A percentile compares a stretch with the other conserved stretches of the same genome.
Conservation (phyloP, 2,329 filamentous ascomycete genomes). For the Colletotrichum tofieldiae region DNA sequence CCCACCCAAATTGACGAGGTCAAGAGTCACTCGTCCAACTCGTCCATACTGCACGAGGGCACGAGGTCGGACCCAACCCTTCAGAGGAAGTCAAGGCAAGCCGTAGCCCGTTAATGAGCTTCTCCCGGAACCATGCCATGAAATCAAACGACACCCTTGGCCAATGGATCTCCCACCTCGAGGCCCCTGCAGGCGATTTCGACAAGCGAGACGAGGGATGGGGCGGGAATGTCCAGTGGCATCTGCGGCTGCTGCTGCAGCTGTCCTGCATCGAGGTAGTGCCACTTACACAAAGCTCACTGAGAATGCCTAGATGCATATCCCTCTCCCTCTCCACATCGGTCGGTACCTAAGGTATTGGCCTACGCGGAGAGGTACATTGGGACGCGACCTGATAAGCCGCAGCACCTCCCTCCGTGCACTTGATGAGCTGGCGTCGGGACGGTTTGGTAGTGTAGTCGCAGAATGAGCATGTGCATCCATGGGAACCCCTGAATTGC, state of each 20-base stretch:
- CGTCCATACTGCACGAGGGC: not conserved
- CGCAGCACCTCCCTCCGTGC: not conserved
- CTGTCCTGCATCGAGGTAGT: slow-evolving; percentile 5
- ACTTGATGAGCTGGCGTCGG: slow-evolving; percentile 25
- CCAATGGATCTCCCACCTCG: slow-evolving; percentile 33
- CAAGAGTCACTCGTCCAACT: slow-evolving; percentile 20
- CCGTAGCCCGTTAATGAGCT: slow-evolving; percentile 25
- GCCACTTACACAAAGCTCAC: slow-evolving; percentile 4
- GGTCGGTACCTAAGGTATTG: not conserved
- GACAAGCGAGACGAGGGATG: slow-evolving; percentile 33
- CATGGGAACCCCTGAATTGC: slow-evolving; percentile 41
- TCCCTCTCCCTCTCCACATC: not conserved
- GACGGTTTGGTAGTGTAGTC: slow-evolving; percentile 14
- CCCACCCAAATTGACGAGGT: slow-evolving; percentile 20
- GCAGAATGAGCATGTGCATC: slow-evolving; percentile 35
- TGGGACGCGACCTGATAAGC: not conserved
- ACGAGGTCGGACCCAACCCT: not conserved
- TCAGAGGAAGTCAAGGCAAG: not conserved
- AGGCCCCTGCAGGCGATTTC: slow-evolving; percentile 28
- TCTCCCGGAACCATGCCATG: slow-evolving; percentile 32
- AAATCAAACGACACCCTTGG: slow-evolving; percentile 16
- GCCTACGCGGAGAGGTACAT: not conserved
- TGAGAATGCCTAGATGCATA: not conserved
- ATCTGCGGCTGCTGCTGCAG: slow-evolving; percentile 1
- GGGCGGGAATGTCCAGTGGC: slow-evolving; percentile 7